Conservation (phyloP, 2,329 filamentous ascomycete species). For the Plenodomus tracheiphilus region DNA sequence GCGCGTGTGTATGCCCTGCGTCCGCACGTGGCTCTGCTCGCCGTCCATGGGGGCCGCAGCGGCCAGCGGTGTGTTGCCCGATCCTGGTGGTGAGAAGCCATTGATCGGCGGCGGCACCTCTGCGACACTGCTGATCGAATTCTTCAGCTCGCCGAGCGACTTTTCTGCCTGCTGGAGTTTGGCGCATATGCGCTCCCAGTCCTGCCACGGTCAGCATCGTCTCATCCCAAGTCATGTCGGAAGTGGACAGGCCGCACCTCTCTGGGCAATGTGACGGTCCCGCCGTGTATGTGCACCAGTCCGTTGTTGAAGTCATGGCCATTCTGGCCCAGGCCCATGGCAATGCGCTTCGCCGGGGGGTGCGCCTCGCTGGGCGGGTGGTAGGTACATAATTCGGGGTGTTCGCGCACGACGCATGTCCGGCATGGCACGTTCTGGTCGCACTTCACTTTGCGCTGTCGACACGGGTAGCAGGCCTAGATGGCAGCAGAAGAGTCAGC, state of each 20-base stretch:
- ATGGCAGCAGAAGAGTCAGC: conserved; percentile 18
- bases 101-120: conserved; percentile 40
- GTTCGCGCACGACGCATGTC: conserved; percentile 55
- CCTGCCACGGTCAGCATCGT: conserved; percentile 33
- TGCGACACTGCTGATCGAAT: conserved; percentile 43
- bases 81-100: conserved; percentile 37
- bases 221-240: background rate
- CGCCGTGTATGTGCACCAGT: conserved; percentile 44
- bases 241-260: conserved; percentile 28
- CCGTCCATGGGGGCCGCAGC: conserved; percentile 42
- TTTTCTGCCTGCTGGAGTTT: conserved; percentile 54
- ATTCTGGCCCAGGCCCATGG: conserved; percentile 38
- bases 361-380: conserved; percentile 46
- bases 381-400: conserved; percentile 54
- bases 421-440: conserved; percentile 54
- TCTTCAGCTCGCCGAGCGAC: conserved; percentile 50
- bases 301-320: conserved; percentile 44
- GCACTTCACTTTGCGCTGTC: conserved; percentile 53
- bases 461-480: conserved; percentile 55
- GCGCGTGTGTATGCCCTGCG: conserved; percentile 63
- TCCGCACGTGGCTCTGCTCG: conserved; percentile 47
- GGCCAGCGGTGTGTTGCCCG: conserved; percentile 38
- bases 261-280: conserved; percentile 46
- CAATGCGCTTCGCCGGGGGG: conserved; percentile 45
- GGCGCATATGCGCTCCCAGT: conserved; percentile 54